Base-by-base conservation (phyloP, 768 basidiomycete species). In the Galerina marginata region DNA sequence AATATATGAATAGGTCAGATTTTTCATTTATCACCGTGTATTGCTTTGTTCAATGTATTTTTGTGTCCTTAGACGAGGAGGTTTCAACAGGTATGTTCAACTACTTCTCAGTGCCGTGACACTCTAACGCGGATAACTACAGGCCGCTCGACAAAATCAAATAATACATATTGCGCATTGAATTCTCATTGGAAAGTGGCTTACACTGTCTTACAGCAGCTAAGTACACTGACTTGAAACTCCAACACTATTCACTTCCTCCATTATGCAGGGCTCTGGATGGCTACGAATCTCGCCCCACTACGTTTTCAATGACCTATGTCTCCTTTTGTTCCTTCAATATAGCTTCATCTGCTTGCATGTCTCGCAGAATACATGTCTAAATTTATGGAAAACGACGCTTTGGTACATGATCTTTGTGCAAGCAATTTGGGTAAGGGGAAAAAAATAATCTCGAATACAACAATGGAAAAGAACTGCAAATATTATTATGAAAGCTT, bases 101-200 rank as follows among this genome's bases (percentile, higher is more conserved):
- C 55, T 46, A 38, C 58, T 54, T 38, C 45, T 51, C 36, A 20
- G 25, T 36, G 37, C 36, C 46, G 23, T 23, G 36, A 40, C 33
- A 42, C 51, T 92, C 95, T 80, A 92, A 93, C 79, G 83, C 86
- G 15, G 54, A 76, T 61, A 33, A 33, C 20, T 54, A 52, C 74
- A 93, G 95, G 67, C 95, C 96, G 15, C 76, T 98, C 62, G 96
- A 97, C 77, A 96, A 96, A 79, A 95, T 97, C 82, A 96, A 96
- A 77, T 96, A 82, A 64, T 26, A 25, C 26, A 16, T 11, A 14
- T 16, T 23, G 12, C n/a, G 12, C 15, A 23, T 38, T 23, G 46
- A 15, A 33, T 39, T 33, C 37, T 43, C 37, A 29, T 16, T n/a
- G 38, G 33, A 29, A 25, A 40, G 42, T n/a, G 20, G 44, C 29